Base-by-base conservation (phyloP, 306 rosid genomes). In the Bauhinia variegata region DNA sequence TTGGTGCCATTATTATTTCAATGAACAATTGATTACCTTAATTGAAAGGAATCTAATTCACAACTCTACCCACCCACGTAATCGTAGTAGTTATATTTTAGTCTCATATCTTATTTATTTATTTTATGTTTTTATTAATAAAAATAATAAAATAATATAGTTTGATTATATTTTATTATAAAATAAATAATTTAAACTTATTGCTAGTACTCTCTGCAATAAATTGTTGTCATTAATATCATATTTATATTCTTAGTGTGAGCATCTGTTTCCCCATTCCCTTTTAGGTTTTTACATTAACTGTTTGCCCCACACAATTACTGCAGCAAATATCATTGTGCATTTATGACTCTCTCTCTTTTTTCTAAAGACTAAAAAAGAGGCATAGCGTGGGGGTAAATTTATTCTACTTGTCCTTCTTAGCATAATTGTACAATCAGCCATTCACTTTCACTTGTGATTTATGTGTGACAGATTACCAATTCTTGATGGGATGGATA, bases 311-410 rank as follows among this genome's bases (percentile, higher is more conserved):
- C 67, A 52, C 69, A 28, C 70, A 14, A 32, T 31, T 60, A 38
- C 44, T 16, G 9, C 39, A 37, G 30, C 42, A 36, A 36, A 0
- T 36, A 23, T 79, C 41, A 48, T 53, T 70, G 41, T 64, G 80
- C 81, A 75, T 80, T 71, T 60, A 65, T 67, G 63, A 32, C 50
- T 65, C 36, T 58, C 13, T 60, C 50, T 65, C 36, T 58, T 13
- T 60, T 60, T 48, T 54, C 30, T n/a, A 3, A 44, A 61, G 39
- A 32, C 6, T 34, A 34, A 34, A 34, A 34, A 34, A 34, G 7
- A 57, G n/a, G 23, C 44, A 9, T 23, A 10, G 11, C n/a, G n/a
- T 61, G 31, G 12, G 37, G 11, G 8, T n/a, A 31, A 41, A 36
- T 53, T 75, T 65, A 53, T 37, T 53, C 78, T 30, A 65, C 53